Base-by-base conservation (phyloP, 2,329 filamentous ascomycete species). In the Dactylellina drechsleri region DNA sequence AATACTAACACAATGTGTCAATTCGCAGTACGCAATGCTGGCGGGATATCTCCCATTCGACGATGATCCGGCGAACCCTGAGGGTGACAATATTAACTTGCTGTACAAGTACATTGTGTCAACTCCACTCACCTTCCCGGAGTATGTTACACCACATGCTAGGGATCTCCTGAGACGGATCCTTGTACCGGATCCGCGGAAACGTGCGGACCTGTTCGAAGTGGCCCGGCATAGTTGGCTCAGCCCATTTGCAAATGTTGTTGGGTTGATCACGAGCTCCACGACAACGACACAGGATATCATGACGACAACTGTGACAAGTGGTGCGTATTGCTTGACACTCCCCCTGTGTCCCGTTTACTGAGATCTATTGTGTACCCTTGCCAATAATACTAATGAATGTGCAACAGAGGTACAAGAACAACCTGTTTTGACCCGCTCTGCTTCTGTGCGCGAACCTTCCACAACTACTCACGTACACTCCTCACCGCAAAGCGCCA, bases 81-180 rank as follows among this genome's bases (percentile, higher is more conserved):
- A 99, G 83, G 95, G 95, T 78, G 95, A 99, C 82, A 99, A 99
- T 81, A 99, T 99, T 84, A 99, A 99, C 82, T 87, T 99, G 10
- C 86, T 99, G 28, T 99, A 99, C 87, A 98, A 98, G 84, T 99
- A 99, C 83, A 99, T 99, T 79, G 94, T 97, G 73, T 96, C 92
- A 66, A 99, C 95, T 0, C 93, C 94, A 41, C 87, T 99, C 49
- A 98, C 94, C 2, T 99, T 99, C 82, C 95, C 95, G 76, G 95
- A 99, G 89, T 98, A 98, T 81, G 95, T 99, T 78, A 97, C 95
- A 6, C 95, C 95, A 6, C 95, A 99, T 82, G 94, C 95, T 20
- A 88, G 95, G 79, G 95, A 99, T 82, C 87, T 99, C 0, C 85
- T 99, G 54, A 90, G 95, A 75, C 89, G 95, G 62, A 99, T 99